phyloP scores from a whole-genome alignment of 495 filamentous ascomycete species.

The Penicillium coffeae region DNA sequence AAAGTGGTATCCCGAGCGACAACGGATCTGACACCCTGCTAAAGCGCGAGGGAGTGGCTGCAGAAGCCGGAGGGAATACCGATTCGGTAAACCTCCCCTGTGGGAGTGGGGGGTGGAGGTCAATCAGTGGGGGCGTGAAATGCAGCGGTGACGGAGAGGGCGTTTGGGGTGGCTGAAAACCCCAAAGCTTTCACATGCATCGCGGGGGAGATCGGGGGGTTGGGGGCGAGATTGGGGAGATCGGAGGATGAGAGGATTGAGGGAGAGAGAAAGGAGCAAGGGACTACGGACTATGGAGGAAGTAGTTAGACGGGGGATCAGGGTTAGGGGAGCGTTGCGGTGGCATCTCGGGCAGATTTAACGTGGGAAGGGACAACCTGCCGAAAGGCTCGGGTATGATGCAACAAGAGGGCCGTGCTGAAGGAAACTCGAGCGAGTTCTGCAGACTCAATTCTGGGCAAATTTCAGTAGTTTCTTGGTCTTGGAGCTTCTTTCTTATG shows the following conservation, averaged over 20 bases:
- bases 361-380: too few relatives aligned
- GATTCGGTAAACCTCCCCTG: conserved; percentile 15
- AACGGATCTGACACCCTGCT: background rate
- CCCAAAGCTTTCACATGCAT: background rate
- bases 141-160: background rate
- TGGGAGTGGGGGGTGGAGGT: background rate
- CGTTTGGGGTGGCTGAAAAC: background rate
- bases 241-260: background rate
- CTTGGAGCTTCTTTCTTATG: too few relatives aligned
- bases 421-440: conserved; percentile 18
- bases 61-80: conserved; percentile 6
- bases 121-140: conserved; percentile 11
- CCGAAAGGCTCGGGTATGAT: conserved; percentile 7
- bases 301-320: too few relatives aligned
- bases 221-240: background rate
- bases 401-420: conserved; percentile 7
- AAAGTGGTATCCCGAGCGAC: background rate
- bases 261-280: background rate
- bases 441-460: conserved; percentile 9
- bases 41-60: background rate
- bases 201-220: background rate
- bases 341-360: too few relatives aligned
- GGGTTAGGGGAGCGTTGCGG: too few relatives aligned
- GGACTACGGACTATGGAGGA: too few relatives aligned
- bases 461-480: background rate